A percentile compares a stretch with the other conserved stretches of the same genome.
These are phyloP conservation scores for Leccinum boreale DNA, from an alignment of 768 basidiomycete species.

Conservation along the genomic window DNA sequence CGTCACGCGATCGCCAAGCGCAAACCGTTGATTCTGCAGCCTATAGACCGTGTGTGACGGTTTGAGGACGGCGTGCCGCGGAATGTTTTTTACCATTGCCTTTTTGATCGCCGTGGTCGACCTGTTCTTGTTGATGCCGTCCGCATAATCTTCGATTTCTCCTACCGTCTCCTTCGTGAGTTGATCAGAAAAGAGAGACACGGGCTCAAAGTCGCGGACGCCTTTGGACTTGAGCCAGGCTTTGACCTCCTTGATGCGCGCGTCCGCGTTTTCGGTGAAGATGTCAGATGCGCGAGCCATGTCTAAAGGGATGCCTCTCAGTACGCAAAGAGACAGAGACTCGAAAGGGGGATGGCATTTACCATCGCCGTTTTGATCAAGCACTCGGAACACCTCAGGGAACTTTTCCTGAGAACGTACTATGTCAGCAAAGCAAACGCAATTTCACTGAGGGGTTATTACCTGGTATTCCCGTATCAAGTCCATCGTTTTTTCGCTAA, in stretches of 20 bases:
- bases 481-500: conserved; percentile 80
- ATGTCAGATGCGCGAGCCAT: conserved; percentile 66
- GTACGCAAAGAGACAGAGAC: not conserved
- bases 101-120: conserved; percentile 72
- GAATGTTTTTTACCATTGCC: conserved; percentile 90
- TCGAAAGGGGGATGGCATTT: not conserved
- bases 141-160: conserved; percentile 75
- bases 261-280: conserved; percentile 60
- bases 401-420: conserved; percentile 53
- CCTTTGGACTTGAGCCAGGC: conserved; percentile 85
- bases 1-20: conserved; percentile 88
- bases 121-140: conserved; percentile 60
- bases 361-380: conserved; percentile 78
- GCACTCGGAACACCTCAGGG: conserved; percentile 75
- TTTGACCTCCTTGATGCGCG: conserved; percentile 71
- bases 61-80: conserved; percentile 89
- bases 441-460: not conserved
- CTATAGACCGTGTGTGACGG: conserved; percentile 88
- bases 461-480: conserved; percentile 86
- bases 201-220: conserved; percentile 87
- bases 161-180: conserved; percentile 84
- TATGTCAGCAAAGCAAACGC: not conserved
- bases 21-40: conserved; percentile 84
- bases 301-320: conserved; percentile 42
- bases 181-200: conserved; percentile 89